These are phyloP conservation scores for Salix viminalis DNA, from an alignment of 345 rosid species.

Conservation along the genomic window DNA sequence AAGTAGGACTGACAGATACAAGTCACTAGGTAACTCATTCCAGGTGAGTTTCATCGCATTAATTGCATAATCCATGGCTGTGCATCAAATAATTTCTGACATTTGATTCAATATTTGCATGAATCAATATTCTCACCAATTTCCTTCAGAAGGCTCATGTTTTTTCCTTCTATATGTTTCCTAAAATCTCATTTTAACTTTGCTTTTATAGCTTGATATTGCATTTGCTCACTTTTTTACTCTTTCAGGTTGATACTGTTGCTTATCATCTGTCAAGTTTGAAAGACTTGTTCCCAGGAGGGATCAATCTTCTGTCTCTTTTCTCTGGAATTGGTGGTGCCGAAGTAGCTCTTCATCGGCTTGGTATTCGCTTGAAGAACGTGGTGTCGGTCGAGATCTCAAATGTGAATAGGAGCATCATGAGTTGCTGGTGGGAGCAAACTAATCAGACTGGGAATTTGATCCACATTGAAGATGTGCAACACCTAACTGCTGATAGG, in stretches of 20 bases:
- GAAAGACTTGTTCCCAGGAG: slow-evolving; percentile 56
- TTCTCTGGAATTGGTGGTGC: slow-evolving; percentile 97
- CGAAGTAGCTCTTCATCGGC: slow-evolving; percentile 81
- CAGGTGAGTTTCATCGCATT: slow-evolving; percentile 39
- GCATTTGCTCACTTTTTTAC: neutral
- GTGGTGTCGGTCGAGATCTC: slow-evolving; percentile 79
- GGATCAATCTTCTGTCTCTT: slow-evolving; percentile 70
- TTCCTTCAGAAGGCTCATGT: too few relatives aligned
- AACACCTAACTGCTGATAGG: slow-evolving; percentile 35
- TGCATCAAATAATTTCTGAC: too few relatives aligned
- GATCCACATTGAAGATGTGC: slow-evolving; percentile 50
- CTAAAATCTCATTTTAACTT: neutral
- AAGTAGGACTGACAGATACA: slow-evolving; percentile 73
- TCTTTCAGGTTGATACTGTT: slow-evolving; percentile 80
- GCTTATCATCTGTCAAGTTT: slow-evolving; percentile 79
- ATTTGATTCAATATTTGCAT: too few relatives aligned
- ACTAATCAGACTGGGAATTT: slow-evolving; percentile 76
- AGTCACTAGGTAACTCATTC: slow-evolving; percentile 89
- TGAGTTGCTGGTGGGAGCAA: slow-evolving; percentile 83
- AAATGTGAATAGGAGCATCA: slow-evolving; percentile 50
- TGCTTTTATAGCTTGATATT: neutral
- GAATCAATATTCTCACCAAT: too few relatives aligned
- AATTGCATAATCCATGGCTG: too few relatives aligned
- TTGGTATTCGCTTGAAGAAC: slow-evolving; percentile 55
- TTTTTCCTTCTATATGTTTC: neutral